These are phyloP conservation scores for Vigna unguiculata DNA, from an alignment of 306 rosid species.

Conservation along the genomic window DNA sequence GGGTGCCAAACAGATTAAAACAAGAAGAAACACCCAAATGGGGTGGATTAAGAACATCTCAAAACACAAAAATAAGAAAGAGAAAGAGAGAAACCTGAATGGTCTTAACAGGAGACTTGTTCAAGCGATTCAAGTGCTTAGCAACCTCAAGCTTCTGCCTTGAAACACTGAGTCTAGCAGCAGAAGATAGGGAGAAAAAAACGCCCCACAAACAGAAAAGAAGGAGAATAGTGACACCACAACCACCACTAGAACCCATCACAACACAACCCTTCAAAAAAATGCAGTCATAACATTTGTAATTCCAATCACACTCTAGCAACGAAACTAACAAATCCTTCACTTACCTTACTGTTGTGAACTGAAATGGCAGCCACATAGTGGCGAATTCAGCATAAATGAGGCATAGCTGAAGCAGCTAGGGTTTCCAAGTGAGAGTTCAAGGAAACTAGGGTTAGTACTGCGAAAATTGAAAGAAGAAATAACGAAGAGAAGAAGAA, in stretches of 20 bases:
- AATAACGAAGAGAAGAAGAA: background rate
- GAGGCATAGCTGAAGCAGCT: constrained; percentile 61
- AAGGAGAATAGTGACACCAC: constrained; percentile 44
- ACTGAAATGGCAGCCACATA: constrained; percentile 61
- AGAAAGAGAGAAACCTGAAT: constrained; percentile 60
- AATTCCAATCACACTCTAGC: too few relatives aligned
- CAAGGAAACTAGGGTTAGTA: constrained; percentile 52
- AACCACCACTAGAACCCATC: constrained; percentile 39
- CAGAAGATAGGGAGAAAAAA: constrained; percentile 62
- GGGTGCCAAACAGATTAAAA: constrained; percentile 36
- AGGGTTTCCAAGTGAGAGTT: constrained; percentile 47
- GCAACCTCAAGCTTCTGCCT: constrained; percentile 80
- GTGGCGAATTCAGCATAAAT: constrained; percentile 55
- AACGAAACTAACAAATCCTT: constrained; percentile 3
- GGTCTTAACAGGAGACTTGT: constrained; percentile 82
- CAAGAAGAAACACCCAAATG: constrained; percentile 3
- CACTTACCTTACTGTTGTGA: constrained; percentile 39
- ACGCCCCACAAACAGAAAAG: constrained; percentile 55
- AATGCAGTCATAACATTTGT: too few relatives aligned
- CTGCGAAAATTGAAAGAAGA: constrained; percentile 25
- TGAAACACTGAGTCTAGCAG: constrained; percentile 67
- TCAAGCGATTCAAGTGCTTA: constrained; percentile 86
- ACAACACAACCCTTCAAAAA: constrained; percentile 39
- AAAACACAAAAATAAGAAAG: background rate
- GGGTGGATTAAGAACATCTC: constrained; percentile 13